Base-by-base conservation (phyloP, 176 grass and related monocot genomes). In the Juncus inflexus region DNA sequence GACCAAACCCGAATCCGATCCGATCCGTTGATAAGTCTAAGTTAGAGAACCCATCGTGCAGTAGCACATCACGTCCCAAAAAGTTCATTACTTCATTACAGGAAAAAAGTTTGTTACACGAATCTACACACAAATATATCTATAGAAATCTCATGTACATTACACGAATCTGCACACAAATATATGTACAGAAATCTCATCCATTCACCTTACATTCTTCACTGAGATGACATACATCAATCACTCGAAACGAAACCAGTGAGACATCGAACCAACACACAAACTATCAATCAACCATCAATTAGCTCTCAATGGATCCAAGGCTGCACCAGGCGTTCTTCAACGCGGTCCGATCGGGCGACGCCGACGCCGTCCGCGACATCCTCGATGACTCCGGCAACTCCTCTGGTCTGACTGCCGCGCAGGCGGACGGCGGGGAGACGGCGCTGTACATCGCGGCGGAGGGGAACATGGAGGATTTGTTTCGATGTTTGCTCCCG, bases 371-470 rank as follows among this genome's bases (percentile, higher is more conserved):
- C 35, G 83, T 92, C 37, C 83, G 85, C 58, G 65, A 11, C 14
- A 59, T 74, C 40, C 67, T 66, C 38, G 81, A 63, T 37, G 76
- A 50, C 12, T 61, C 67, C 57, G 76, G 72, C 40, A 43, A 47
- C 61, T 39, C 56, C 7, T 47, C 74, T 6, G 52, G 77, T 60
- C 80, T 90, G 13, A 70, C 77, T 41, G 61, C 61, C 10, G 85
- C 80, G 65, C 85, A 86, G 83, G 86, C 89, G 58, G 95, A 94
- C 19, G 83, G 83, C 4, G 83, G 83, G 45, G 89, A 99, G 65
- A 92, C 95, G 6, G 83, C 86, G 65, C 85, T 99, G 4, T 99
- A 99, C 83, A 84, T 99, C 40, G 83, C 86, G 6, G 85, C 89
- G 40, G 95, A 92, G 78, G 78, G 65, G 42, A 84, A 87, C 37